Conservation (phyloP, 1,139 yeast species). For the Barnettozyma hawaiiensis region DNA sequence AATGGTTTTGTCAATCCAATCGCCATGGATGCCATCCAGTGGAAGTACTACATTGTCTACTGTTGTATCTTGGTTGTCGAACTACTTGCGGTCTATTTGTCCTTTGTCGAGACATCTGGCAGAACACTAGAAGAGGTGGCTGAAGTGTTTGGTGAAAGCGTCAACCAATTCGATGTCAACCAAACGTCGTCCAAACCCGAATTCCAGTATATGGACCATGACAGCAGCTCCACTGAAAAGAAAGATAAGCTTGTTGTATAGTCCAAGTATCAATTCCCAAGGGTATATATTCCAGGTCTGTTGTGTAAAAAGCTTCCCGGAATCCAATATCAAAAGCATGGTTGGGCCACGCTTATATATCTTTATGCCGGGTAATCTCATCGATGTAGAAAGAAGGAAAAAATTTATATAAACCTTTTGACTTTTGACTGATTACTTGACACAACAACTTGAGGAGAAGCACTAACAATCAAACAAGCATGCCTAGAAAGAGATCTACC, state of each 20-base stretch:
- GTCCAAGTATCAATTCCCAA: no score
- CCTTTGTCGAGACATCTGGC: slow-evolving; percentile 47
- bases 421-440: no score
- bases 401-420: no score
- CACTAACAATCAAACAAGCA: slow-evolving; percentile 22
- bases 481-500: slow-evolving; percentile 93
- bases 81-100: slow-evolving; percentile 34
- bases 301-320: neutral
- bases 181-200: slow-evolving; percentile 5
- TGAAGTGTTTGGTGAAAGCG: slow-evolving; percentile 22
- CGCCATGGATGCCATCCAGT: slow-evolving; percentile 52
- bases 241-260: neutral
- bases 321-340: neutral
- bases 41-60: slow-evolving; percentile 57
- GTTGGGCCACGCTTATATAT: neutral
- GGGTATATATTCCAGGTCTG: no score
- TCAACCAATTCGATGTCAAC: slow-evolving; percentile 8
- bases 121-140: slow-evolving; percentile 50
- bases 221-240: neutral
- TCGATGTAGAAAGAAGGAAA: neutral
- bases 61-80: slow-evolving; percentile 38
- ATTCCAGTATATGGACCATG: slow-evolving; percentile 5
- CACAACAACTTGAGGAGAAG: neutral
- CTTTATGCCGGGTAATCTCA: neutral
- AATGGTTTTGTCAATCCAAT: slow-evolving; percentile 52